Base-by-base conservation (phyloP, 1,284 basidiomycete genomes). In the Pseudomicrostroma phylloplanum region DNA sequence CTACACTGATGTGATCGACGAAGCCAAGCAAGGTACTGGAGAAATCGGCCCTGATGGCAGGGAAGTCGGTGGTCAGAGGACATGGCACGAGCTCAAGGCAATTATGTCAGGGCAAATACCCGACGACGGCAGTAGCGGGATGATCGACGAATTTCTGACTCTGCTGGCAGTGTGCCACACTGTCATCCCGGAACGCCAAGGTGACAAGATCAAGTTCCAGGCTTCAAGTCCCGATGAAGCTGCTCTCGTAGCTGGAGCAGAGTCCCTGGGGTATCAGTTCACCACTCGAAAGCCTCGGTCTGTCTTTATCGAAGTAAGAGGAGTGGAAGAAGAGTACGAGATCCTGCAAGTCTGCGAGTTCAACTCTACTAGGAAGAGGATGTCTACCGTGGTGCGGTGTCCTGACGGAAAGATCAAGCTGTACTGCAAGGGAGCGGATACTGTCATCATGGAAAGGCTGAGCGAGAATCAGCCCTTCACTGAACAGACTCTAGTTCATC, bases 171-270 rank as follows among this genome's bases (percentile, higher is more conserved):
- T 97, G 42, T 99, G 96, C 74, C 96, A 99, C 80, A 98, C 96
- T 0, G 96, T 99, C 70, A 98, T 78, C 90, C 96, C n/a, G 12
- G 96, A 98, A 80, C 81, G 88, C 60, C 88, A 87, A 70, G 84
- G 82, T 13, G 84, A 82, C 42, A 77, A 77, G 56, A 77, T 82
- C 72, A 84, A 88, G 23, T 99, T 89, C 79, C 96, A 99, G 80
- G 96, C 96, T 0, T 94, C 91, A 67, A 96, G 92, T 82, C 96
- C 96, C 0, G 96, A 98, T 76, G 96, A 99, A 80, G 96, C 92
- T 0, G 96, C 96, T 0, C 83, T 98, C 40, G 96, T 99, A 0
- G 86, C 89, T 1, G 96, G 96, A 13, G 96, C 96, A 0, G 92
- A 98, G 78, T 74, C 90, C 49, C 82, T 98, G 63, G 92, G 92